phyloP scores from a whole-genome alignment of 2,329 filamentous ascomycete genomes.

The Pyrenophora seminiperda region DNA sequence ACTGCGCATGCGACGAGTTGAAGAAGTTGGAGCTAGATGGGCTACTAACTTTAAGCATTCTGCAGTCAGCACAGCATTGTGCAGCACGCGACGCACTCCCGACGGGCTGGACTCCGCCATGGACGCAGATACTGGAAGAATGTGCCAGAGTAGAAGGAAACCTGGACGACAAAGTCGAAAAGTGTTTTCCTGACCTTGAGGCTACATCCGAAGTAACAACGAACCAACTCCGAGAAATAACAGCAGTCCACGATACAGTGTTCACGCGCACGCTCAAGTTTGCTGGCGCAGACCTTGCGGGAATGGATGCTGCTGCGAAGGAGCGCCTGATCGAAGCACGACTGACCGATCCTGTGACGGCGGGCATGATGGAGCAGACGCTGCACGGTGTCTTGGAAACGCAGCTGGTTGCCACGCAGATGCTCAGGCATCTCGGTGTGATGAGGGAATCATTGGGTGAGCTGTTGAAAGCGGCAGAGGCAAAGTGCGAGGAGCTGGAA shows the following conservation, averaged over 20 bases:
- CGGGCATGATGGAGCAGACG: constrained; percentile 20
- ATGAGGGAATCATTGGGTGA: constrained; percentile 15
- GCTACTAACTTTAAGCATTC: constrained; percentile 16
- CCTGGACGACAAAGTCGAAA: not conserved
- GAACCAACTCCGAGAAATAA: constrained; percentile 8
- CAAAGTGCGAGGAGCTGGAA: constrained; percentile 14
- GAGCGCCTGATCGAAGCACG: constrained; percentile 8
- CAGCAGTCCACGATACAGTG: constrained; percentile 1
- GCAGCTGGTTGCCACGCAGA: constrained; percentile 6
- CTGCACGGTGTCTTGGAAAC: constrained; percentile 9
- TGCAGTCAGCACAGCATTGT: constrained; percentile 24
- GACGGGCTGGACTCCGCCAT: not conserved
- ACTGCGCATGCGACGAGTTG: constrained; percentile 9
- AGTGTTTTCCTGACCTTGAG: constrained; percentile 4
- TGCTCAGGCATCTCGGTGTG: constrained; percentile 6
- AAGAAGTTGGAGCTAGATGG: constrained; percentile 10
- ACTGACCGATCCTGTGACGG: constrained; percentile 16
- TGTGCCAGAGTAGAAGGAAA: not conserved
- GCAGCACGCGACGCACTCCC: not conserved
- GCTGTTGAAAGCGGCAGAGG: constrained; percentile 11
- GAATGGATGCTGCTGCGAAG: constrained; percentile 6
- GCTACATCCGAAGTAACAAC: constrained; percentile 1
- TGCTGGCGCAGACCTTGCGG: constrained; percentile 13
- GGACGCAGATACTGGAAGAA: not conserved
- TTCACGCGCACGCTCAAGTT: constrained; percentile 18